Evolutionary conservation across 495 filamentous ascomycete genomes (phyloP).

Genomic region (Xylaria intraflava): DNA sequence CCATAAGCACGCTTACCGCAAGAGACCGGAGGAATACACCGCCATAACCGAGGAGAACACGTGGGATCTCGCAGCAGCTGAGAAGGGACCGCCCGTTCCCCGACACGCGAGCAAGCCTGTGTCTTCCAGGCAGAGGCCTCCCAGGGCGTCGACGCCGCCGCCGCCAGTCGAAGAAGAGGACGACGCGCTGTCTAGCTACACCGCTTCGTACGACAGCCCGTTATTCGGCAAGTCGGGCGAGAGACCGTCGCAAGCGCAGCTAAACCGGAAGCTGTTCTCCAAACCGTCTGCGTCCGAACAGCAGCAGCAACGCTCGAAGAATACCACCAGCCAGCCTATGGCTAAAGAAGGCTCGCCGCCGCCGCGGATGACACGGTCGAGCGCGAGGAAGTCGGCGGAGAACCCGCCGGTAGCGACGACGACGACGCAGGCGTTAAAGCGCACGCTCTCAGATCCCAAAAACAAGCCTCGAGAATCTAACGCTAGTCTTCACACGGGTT

Average conservation of each 20-base stretch:
- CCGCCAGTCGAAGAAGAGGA: background rate
- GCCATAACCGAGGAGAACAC: constrained; percentile 43
- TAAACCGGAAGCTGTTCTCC: constrained; percentile 24
- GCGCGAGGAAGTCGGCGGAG: background rate
- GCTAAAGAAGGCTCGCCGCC: background rate
- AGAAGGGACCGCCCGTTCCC: constrained; percentile 22
- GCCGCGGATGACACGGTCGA: background rate
- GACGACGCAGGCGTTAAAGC: background rate
- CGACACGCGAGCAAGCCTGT: constrained; percentile 20
- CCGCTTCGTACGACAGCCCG: constrained; percentile 27
- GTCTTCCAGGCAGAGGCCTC: constrained; percentile 14
- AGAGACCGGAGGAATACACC: constrained; percentile 29
- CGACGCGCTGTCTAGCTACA: constrained; percentile 11
- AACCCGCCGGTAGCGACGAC: background rate
- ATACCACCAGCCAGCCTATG: background rate
- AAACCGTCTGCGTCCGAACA: constrained; percentile 10
- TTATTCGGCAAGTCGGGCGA: constrained; percentile 26
- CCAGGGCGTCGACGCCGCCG: background rate
- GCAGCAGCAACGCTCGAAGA: background rate
- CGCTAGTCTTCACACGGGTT: background rate
- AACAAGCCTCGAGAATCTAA: too few species aligned
- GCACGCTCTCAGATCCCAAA: background rate
- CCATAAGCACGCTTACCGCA: constrained; percentile 11
- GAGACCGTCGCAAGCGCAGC: constrained; percentile 18
- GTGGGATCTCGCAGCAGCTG: constrained; percentile 25